phyloP scores from a whole-genome alignment of 2,329 filamentous ascomycete species.

The Didymella keratinophila region DNA sequence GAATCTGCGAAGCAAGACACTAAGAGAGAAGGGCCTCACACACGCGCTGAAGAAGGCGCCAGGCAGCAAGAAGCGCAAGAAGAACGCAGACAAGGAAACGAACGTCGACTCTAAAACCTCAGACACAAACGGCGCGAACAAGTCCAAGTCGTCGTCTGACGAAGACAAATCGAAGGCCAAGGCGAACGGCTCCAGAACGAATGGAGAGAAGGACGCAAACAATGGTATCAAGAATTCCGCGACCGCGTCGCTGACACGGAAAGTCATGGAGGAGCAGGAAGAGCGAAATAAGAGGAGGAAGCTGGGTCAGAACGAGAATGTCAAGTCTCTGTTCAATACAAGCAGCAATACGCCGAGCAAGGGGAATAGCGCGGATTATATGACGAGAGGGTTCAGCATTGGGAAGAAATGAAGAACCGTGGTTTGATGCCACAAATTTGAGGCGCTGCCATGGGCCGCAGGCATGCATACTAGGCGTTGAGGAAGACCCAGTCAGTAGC shows the following conservation, averaged over 20 bases:
- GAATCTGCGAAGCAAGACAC: conserved; percentile 69
- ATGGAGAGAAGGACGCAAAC: conserved; percentile 11
- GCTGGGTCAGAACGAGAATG: conserved; percentile 62
- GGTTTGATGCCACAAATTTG: background rate
- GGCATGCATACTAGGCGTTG: background rate
- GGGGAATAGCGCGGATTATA: conserved; percentile 58
- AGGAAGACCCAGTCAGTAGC: background rate
- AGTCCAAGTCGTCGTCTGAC: conserved; percentile 29
- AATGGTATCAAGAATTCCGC: conserved; percentile 85
- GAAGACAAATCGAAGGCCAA: conserved; percentile 24
- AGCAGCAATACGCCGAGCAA: conserved; percentile 44
- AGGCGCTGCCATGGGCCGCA: no score
- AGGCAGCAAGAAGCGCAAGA: conserved; percentile 74
- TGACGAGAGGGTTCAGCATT: conserved; percentile 59
- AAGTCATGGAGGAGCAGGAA: conserved; percentile 86
- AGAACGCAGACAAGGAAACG: conserved; percentile 52
- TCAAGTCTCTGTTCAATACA: conserved; percentile 58
- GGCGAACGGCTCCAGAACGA: conserved; percentile 9
- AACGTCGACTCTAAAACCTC: conserved; percentile 11
- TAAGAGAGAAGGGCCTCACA: conserved; percentile 76
- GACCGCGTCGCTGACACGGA: conserved; percentile 84
- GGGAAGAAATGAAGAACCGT: conserved; percentile 32
- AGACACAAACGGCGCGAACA: conserved; percentile 16
- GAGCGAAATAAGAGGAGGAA: conserved; percentile 81
- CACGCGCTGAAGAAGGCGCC: conserved; percentile 86